Evolutionary conservation across 1,284 basidiomycete genomes (phyloP).

Genomic region (Ustilago curta): DNA sequence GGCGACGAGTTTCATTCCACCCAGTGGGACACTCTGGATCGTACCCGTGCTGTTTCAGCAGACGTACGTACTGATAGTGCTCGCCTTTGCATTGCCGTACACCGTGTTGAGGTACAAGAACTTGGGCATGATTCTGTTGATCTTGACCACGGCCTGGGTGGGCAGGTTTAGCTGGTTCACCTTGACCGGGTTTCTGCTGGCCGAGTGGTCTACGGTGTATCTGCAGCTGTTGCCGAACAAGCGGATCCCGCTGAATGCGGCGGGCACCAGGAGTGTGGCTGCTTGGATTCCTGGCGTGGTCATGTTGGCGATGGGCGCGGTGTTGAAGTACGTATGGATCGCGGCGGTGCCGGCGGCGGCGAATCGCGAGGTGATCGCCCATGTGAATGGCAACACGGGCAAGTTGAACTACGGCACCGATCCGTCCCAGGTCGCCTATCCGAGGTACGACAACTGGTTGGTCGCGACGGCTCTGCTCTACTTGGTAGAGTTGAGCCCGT

Average conservation of each 20-base stretch:
- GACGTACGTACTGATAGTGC: constrained; percentile 53
- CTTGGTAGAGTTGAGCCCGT: constrained; percentile 48
- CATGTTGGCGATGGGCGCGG: constrained; percentile 28
- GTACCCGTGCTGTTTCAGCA: constrained; percentile 57
- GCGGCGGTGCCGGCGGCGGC: constrained; percentile 31
- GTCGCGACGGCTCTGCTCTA: constrained; percentile 45
- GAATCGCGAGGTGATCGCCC: constrained; percentile 39
- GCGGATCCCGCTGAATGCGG: constrained; percentile 26
- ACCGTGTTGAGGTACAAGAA: constrained; percentile 53
- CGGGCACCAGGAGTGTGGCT: constrained; percentile 11
- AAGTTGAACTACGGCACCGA: constrained; percentile 41
- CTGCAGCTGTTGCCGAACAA: constrained; percentile 20
- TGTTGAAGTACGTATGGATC: constrained; percentile 59
- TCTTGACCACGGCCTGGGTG: constrained; percentile 56
- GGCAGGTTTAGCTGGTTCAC: constrained; percentile 59
- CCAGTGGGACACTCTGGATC: constrained; percentile 53
- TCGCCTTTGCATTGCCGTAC: constrained; percentile 52
- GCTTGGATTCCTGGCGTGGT: constrained; percentile 32
- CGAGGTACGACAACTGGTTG: constrained; percentile 59
- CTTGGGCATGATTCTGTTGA: constrained; percentile 43
- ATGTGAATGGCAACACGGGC: constrained; percentile 49
- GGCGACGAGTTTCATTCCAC: constrained; percentile 46
- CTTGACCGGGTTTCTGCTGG: constrained; percentile 53
- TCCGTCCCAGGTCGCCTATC: constrained; percentile 29
- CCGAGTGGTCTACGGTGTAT: constrained; percentile 54